Evolutionary conservation across 805 yeast species (phyloP), one percentile per base, ranked within the genome.

Genomic region (Pichia cephalocereana): DNA sequence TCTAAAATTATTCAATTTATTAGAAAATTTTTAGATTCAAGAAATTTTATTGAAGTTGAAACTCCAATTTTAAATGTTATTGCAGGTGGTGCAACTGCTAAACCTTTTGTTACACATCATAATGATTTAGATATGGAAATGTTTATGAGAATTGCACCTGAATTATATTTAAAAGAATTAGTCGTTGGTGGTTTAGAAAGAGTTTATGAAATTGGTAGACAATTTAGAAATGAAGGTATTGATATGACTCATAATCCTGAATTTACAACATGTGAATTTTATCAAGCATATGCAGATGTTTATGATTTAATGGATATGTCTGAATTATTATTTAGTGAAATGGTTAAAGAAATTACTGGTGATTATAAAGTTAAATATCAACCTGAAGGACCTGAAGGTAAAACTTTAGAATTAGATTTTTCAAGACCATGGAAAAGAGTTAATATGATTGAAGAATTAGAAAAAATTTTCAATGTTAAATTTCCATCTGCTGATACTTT

Each of bases 31-130:
- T 80, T 91, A 64, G 98, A 91, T 69, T 64, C 66, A 60, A 79
- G 96, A 70, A 84, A 82, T 52, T 91, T 86, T 66, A 75, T 88
- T 57, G 99, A 91, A 75, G 99, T 91, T 55, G 98, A 93, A 75
- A 91, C 99, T 53, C 99, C 99, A 64, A 93, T 91, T 85, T 83
- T 91, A 93, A 93, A 93, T 73, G 86, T 88, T 56, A 90, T 93
- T 70, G 98, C 98, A 51, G 98, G 98, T 68, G 99, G 99, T 73
- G 99, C 99, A 58, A 93, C 98, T 54, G 99, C 99, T 59, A 91
- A 89, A 74, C 99, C 99, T 40, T 91, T 91, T 70, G 74, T 86
- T 58, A 93, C 98, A 48, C 98, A 93, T 67, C 98, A 91, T 74
- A 93, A 91, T 65, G 98, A 93, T 65, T 80, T 93, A 67, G 82